These are phyloP conservation scores for Kwoniella mangroviensis DNA, from an alignment of 768 basidiomycete genomes.

Conservation along the genomic window DNA sequence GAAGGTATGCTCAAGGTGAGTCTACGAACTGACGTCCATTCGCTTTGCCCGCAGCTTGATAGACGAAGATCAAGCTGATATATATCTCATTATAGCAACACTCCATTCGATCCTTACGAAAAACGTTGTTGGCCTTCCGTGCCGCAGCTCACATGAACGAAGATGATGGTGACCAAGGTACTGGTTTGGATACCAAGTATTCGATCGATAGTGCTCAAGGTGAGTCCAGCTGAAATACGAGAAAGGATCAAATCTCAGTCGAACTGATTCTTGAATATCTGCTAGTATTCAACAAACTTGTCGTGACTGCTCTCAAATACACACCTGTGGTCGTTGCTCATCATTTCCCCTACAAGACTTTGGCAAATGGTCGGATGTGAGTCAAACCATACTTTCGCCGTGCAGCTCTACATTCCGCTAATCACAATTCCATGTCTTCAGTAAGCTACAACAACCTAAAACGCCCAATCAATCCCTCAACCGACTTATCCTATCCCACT, in stretches of 20 bases:
- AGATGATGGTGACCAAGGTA: conserved; percentile 65
- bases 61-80: background rate
- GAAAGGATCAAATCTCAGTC: background rate
- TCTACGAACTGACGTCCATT: background rate
- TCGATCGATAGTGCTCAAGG: conserved; percentile 79
- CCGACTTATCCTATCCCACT: conserved; percentile 85
- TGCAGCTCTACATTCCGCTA: background rate
- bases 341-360: conserved; percentile 84
- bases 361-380: conserved; percentile 82
- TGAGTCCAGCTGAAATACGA: conserved; percentile 54
- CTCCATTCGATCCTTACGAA: conserved; percentile 80
- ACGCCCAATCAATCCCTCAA: conserved; percentile 81
- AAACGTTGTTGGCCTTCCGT: conserved; percentile 85
- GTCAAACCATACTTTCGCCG: conserved; percentile 51
- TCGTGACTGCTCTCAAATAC: conserved; percentile 82
- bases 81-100: conserved; percentile 66
- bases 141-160: conserved; percentile 89
- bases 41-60: background rate
- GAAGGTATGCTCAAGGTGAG: conserved; percentile 80
- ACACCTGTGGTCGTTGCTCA: conserved; percentile 86
- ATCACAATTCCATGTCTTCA: conserved; percentile 52
- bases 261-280: conserved; percentile 19
- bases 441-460: conserved; percentile 78
- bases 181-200: conserved; percentile 69
- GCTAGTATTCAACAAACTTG: conserved; percentile 90